Evolutionary conservation across 2,329 filamentous ascomycete genomes (phyloP).

Genomic region (Zymoseptoria pseudotritici): DNA sequence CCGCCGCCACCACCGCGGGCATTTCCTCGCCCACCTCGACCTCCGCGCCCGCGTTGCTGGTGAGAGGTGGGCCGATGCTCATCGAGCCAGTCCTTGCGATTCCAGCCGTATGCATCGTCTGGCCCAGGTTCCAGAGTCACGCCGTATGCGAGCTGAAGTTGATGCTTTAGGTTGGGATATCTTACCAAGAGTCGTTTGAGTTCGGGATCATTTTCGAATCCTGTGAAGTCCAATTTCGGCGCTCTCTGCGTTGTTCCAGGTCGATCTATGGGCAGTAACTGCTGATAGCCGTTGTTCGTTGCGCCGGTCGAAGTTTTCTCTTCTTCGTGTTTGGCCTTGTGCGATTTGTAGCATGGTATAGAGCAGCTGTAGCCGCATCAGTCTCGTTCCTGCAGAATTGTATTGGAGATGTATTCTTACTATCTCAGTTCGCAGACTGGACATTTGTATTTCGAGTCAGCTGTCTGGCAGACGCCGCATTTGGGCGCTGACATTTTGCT

Average conservation of each 20-base stretch:
- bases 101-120: conserved; percentile 24
- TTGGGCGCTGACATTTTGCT: conserved; percentile 27
- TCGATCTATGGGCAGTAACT: conserved; percentile 7
- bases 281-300: not conserved
- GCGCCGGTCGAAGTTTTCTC: not conserved
- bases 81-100: conserved; percentile 17
- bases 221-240: conserved; percentile 23
- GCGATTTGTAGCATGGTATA: conserved; percentile 32
- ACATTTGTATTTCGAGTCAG: conserved; percentile 45
- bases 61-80: conserved; percentile 6
- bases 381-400: not conserved
- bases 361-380: conserved; percentile 29
- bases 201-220: conserved; percentile 28
- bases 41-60: conserved; percentile 16
- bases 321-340: conserved; percentile 27
- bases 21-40: conserved; percentile 10
- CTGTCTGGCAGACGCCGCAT: conserved; percentile 39
- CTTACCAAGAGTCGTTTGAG: conserved; percentile 28
- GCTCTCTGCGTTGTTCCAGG: conserved; percentile 19
- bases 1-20: conserved; percentile 14
- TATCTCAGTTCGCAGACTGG: conserved; percentile 42
- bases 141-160: conserved; percentile 30
- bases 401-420: conserved; percentile 23
- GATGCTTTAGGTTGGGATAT: conserved; percentile 28
- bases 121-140: conserved; percentile 31